Base-by-base conservation (phyloP, 148 eudicot species). In the Spergularia marina region DNA sequence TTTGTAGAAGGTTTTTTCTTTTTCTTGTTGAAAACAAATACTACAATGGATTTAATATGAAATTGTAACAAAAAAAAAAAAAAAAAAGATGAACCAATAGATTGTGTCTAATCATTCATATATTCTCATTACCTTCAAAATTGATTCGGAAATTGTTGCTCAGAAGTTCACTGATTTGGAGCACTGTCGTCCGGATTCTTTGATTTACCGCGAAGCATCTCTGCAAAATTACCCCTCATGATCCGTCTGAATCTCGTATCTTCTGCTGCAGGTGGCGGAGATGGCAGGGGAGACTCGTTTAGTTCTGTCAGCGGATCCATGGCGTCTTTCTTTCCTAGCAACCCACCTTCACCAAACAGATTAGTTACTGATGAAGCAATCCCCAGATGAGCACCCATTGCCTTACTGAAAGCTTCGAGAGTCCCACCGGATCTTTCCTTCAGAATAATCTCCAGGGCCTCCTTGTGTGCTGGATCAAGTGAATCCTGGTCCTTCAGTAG, bases 391-490 rank as follows among this genome's bases (percentile, higher is more conserved):
- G 97, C 86, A 60, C 98, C 97, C 98, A 94, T 94, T 60, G 77
- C 98, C 83, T 94, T 94, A 71, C 97, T 94, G 53, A 94, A 74
- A 47, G 97, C 72, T 51, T 94, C 98, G 5, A 94, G 80, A 34
- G 96, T 85, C 72, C 98, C 98, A 49, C 93, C 97, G 14, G 97
- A 89, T 79, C 98, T 87, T 74, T 94, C 98, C 86, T 85, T 94
- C 83, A 91, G 16, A 77, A 94, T 86, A 59, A 94, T 90, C 82
- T 91, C 97, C 12, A 91, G 85, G 17, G 97, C 97, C 81, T 91
- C 97, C 84, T 94, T 94, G 78, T 94, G 98, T 65, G 98, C 98
- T 53, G 98, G 98, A 82, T 94, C 98, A 55, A 91, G 92, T 15
- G 98, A 91, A 77, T 94, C 98, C 5, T 82, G 76, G 84, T 94